Percentiles rank a stretch among this genome's conserved stretches.
phyloP scores from a whole-genome alignment of 257 asterid species.

The Striga asiatica region DNA sequence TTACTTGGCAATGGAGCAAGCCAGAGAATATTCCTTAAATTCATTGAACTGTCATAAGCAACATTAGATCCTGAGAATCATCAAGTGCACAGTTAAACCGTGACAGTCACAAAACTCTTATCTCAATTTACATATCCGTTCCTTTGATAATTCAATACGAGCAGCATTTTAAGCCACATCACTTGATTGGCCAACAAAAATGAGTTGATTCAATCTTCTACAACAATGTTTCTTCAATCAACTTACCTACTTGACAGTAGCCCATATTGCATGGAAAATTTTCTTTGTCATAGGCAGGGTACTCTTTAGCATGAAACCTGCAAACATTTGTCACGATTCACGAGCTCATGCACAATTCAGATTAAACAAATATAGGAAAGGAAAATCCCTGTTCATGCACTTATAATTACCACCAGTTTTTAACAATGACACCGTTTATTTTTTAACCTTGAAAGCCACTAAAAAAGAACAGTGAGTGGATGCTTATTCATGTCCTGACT shows the following conservation, averaged over 20 bases:
- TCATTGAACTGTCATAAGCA: slow-evolving; percentile 67
- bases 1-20: slow-evolving; percentile 83
- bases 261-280: slow-evolving; percentile 77
- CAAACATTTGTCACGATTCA: slow-evolving; percentile 17
- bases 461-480: slow-evolving; percentile 1
- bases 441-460: background rate
- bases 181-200: background rate
- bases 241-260: slow-evolving; percentile 79
- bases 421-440: too few relatives aligned
- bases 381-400: too few relatives aligned
- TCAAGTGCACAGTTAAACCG: slow-evolving; percentile 13
- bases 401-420: too few relatives aligned
- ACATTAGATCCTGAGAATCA: slow-evolving; percentile 60
- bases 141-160: background rate
- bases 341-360: slow-evolving; percentile 7
- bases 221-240: background rate
- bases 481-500: slow-evolving; percentile 26
- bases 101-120: background rate
- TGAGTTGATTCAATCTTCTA: background rate
- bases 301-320: slow-evolving; percentile 97
- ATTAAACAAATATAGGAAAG: too few relatives aligned
- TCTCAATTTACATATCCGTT: background rate
- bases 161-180: background rate
- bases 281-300: slow-evolving; percentile 69
- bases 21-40: slow-evolving; percentile 88